A percentile compares a stretch with the other conserved stretches of the same genome.
Conservation (phyloP, 2,329 filamentous ascomycete species). For the Pestalotiopsis fici region DNA sequence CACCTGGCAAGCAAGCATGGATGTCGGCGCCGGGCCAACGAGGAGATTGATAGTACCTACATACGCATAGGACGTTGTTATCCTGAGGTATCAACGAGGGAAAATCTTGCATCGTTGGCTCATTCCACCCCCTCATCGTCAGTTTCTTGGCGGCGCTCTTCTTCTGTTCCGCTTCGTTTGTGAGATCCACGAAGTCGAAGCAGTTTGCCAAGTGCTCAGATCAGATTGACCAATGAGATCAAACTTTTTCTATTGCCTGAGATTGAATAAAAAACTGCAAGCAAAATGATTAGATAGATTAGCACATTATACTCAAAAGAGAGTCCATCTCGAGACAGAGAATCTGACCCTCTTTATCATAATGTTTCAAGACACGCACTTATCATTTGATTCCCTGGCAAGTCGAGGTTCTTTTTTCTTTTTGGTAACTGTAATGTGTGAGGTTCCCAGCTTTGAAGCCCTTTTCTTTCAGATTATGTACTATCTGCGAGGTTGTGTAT, state of each 20-base stretch:
- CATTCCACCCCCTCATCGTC: too few species aligned
- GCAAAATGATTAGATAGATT: not conserved
- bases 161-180: not conserved
- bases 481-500: slow-evolving; percentile 32
- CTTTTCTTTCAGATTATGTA: slow-evolving; percentile 27
- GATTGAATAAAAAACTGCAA: not conserved
- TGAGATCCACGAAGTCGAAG: not conserved
- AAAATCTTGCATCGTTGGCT: too few species aligned
- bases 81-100: too few species aligned
- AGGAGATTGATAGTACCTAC: not conserved
- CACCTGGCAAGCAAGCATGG: not conserved
- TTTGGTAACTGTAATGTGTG: not conserved
- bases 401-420: slow-evolving; percentile 6
- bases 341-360: not conserved
- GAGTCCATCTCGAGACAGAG: not conserved
- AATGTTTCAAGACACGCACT: not conserved
- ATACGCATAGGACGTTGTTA: not conserved
- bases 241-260: not conserved
- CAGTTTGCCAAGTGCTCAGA: not conserved
- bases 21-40: not conserved
- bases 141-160: not conserved
- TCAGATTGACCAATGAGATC: not conserved
- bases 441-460: slow-evolving; percentile 21
- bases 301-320: not conserved
- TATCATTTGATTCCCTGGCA: slow-evolving; percentile 10